Percentiles rank a stretch among this genome's conserved stretches.
Conservation (phyloP, 2,329 filamentous ascomycete genomes). For the Ceratocystis colombiana region DNA sequence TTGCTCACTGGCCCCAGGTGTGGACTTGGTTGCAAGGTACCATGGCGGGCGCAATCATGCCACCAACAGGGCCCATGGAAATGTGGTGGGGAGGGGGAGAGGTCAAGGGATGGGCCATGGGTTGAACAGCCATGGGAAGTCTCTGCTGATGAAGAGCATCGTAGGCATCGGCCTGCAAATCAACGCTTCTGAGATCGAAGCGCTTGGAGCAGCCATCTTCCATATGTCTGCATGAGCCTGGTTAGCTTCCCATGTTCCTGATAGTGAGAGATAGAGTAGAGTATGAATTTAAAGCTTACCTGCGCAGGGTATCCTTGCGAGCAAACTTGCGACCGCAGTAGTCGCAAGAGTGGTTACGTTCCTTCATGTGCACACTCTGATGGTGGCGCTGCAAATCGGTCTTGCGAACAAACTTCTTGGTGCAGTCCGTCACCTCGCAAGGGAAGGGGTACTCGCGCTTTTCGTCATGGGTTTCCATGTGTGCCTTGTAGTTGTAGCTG, state of each 20-base stretch:
- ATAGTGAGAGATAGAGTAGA: no score
- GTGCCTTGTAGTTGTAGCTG: slow-evolving; percentile 77
- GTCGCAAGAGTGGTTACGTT: slow-evolving; percentile 58
- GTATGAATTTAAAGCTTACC: slow-evolving; percentile 41
- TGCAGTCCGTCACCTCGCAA: slow-evolving; percentile 56
- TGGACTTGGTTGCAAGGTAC: slow-evolving; percentile 16
- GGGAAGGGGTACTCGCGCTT: slow-evolving; percentile 59
- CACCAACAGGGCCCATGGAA: slow-evolving; percentile 16
- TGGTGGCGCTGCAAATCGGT: slow-evolving; percentile 61
- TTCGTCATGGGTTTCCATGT: slow-evolving; percentile 74
- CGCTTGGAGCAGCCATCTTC: slow-evolving; percentile 65
- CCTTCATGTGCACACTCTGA: slow-evolving; percentile 62
- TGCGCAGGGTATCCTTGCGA: slow-evolving; percentile 70
- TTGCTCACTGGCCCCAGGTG: slow-evolving; percentile 15
- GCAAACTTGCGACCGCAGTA: slow-evolving; percentile 64
- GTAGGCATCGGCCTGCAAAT: slow-evolving; percentile 34
- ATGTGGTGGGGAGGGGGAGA: slow-evolving; percentile 12
- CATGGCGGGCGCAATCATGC: slow-evolving; percentile 16
- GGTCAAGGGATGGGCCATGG: slow-evolving; percentile 16
- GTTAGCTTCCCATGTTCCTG: background rate
- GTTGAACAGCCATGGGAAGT: slow-evolving; percentile 11
- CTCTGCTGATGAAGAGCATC: slow-evolving; percentile 26
- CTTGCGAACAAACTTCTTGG: slow-evolving; percentile 68
- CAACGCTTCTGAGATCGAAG: slow-evolving; percentile 47
- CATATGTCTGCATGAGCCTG: slow-evolving; percentile 49